These are phyloP conservation scores for Solanum chmielewskii DNA, from an alignment of 257 asterid genomes.

Conservation along the genomic window DNA sequence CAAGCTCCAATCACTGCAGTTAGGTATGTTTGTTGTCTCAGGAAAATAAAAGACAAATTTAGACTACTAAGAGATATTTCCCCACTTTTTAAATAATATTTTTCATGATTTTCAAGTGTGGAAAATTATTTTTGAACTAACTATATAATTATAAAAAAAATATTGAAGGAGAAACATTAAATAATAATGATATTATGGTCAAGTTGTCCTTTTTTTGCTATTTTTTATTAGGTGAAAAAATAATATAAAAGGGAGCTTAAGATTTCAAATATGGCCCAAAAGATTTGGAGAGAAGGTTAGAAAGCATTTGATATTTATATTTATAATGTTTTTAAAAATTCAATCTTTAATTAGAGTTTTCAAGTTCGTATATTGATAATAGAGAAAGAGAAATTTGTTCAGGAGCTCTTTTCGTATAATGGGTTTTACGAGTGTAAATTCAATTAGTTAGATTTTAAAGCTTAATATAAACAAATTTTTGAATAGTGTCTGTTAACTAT, in stretches of 20 bases:
- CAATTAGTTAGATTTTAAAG: neutral
- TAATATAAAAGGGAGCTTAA: neutral
- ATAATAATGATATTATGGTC: neutral
- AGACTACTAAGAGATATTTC: neutral
- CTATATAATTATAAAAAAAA: neutral
- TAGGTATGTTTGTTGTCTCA: neutral
- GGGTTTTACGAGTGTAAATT: neutral
- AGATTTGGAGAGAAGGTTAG: neutral
- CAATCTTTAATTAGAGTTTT: neutral
- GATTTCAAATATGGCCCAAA: neutral
- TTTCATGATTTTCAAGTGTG: neutral
- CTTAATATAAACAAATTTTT: neutral
- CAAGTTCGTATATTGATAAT: neutral
- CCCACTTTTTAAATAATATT: neutral
- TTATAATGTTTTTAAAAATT: neutral
- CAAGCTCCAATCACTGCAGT: slow-evolving; percentile 1
- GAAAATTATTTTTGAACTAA: neutral
- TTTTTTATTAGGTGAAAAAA: neutral
- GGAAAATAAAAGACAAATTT: slow-evolving; percentile 1
- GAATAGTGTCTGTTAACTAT: neutral
- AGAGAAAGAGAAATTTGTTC: too few species aligned
- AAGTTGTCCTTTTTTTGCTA: neutral
- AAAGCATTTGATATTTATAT: neutral
- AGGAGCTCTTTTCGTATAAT: neutral
- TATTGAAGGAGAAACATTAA: neutral